Evolutionary conservation across 2,329 filamentous ascomycete genomes (phyloP).

Genomic region (Curvularia lunata): DNA sequence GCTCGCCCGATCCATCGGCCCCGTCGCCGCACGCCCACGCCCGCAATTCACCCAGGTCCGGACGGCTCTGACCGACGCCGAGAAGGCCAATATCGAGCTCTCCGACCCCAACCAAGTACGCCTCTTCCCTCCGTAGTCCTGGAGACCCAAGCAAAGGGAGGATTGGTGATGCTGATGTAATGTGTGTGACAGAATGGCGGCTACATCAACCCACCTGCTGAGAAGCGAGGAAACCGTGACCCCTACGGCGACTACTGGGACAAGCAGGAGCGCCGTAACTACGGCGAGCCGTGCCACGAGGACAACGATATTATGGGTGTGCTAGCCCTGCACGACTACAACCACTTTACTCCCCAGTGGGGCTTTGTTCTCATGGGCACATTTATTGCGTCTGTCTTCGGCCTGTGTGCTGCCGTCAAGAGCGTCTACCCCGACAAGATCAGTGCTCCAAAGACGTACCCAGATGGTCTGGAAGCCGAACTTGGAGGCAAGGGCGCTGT

Average conservation of each 20-base stretch:
- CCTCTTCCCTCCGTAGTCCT: constrained; percentile 17
- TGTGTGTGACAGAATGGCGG: constrained; percentile 72
- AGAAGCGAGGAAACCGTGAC: constrained; percentile 92
- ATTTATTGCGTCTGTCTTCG: constrained; percentile 52
- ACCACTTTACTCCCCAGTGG: constrained; percentile 76
- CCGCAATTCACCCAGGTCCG: constrained; percentile 49
- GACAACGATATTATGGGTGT: constrained; percentile 93
- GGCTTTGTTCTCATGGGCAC: constrained; percentile 65
- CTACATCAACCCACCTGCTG: constrained; percentile 76
- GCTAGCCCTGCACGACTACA: constrained; percentile 89
- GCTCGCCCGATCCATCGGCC: constrained; percentile 47
- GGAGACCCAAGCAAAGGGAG: neutral
- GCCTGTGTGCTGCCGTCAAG: constrained; percentile 49
- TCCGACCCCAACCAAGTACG: constrained; percentile 66
- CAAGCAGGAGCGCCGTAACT: constrained; percentile 95
- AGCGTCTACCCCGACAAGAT: constrained; percentile 56
- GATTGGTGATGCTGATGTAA: constrained; percentile 19
- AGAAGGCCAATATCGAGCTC: constrained; percentile 61
- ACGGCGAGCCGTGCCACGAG: constrained; percentile 94
- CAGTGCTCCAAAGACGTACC: constrained; percentile 54
- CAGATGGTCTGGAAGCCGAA: constrained; percentile 56
- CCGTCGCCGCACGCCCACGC: constrained; percentile 36
- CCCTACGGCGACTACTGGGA: constrained; percentile 96
- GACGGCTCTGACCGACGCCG: constrained; percentile 41
- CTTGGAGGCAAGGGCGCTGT: constrained; percentile 55